A percentile compares a stretch with the other conserved stretches of the same genome.
phyloP scores from a whole-genome alignment of 805 yeast genomes.

The Saccharomycopsis oosterbeekiorum region DNA sequence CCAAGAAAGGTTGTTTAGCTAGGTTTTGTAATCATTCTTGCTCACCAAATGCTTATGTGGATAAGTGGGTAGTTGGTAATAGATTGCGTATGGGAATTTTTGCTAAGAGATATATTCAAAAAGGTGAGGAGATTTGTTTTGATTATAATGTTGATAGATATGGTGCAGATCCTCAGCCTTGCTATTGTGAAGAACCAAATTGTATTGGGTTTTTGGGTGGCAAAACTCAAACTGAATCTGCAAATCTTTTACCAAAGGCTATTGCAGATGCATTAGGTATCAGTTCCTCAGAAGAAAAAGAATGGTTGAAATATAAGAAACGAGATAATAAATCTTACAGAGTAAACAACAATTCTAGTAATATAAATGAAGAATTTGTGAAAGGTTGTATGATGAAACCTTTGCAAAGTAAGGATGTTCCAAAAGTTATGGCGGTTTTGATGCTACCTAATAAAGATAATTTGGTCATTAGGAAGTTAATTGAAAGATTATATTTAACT shows the following conservation, averaged over 20 bases:
- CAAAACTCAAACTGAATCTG: slow-evolving; percentile 91
- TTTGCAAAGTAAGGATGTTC: slow-evolving; percentile 44
- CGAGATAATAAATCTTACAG: slow-evolving; percentile 35
- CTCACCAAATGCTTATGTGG: slow-evolving; percentile 88
- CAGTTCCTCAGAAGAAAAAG: slow-evolving; percentile 53
- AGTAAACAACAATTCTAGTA: slow-evolving; percentile 42
- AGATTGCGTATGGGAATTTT: slow-evolving; percentile 84
- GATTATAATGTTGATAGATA: slow-evolving; percentile 67
- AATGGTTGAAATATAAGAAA: slow-evolving; percentile 57
- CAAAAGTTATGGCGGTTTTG: slow-evolving; percentile 70
- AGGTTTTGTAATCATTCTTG: slow-evolving; percentile 94
- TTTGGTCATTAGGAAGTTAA: slow-evolving; percentile 51
- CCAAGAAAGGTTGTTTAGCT: slow-evolving; percentile 78
- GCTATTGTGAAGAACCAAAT: slow-evolving; percentile 88
- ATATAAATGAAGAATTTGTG: slow-evolving; percentile 57
- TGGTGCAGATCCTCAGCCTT: slow-evolving; percentile 89
- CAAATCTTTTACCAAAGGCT: slow-evolving; percentile 70
- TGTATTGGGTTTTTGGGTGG: slow-evolving; percentile 95
- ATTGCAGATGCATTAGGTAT: slow-evolving; percentile 83
- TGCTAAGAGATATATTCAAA: slow-evolving; percentile 58
- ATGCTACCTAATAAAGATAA: slow-evolving; percentile 61
- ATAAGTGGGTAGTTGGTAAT: slow-evolving; percentile 94
- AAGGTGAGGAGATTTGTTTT: slow-evolving; percentile 82
- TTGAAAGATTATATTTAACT: slow-evolving; percentile 55
- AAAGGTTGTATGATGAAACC: slow-evolving; percentile 45